Conservation (phyloP, 202 grass and related monocot species). For the Musa balbisiana region DNA sequence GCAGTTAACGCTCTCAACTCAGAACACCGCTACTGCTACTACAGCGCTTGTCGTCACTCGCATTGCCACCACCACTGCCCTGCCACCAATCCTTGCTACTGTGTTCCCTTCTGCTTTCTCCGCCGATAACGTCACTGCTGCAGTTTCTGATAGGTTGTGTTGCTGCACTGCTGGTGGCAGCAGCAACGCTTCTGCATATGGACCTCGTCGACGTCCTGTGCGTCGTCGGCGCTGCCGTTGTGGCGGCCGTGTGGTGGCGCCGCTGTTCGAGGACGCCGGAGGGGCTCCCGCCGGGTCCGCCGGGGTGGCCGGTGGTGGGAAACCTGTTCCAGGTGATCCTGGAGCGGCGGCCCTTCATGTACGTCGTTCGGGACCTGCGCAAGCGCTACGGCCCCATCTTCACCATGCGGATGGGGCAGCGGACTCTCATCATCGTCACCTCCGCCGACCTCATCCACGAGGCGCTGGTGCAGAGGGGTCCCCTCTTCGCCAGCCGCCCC, state of each 20-base stretch:
- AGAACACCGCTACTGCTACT: too few relatives aligned
- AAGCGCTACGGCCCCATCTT: constrained; percentile 75
- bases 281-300: constrained; percentile 49
- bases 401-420: constrained; percentile 86
- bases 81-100: too few relatives aligned
- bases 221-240: constrained; percentile 27
- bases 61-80: too few relatives aligned
- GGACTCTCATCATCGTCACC: constrained; percentile 56
- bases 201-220: constrained; percentile 51
- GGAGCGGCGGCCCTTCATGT: constrained; percentile 81
- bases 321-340: constrained; percentile 92
- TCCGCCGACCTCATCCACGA: constrained; percentile 77
- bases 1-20: too few relatives aligned
- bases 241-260: constrained; percentile 61
- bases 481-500: constrained; percentile 70
- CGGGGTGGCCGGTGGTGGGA: constrained; percentile 84
- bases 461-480: constrained; percentile 62
- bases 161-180: too few relatives aligned
- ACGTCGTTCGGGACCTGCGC: constrained; percentile 80
- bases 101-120: too few relatives aligned
- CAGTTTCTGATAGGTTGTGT: too few relatives aligned
- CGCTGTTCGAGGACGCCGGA: constrained; percentile 49
- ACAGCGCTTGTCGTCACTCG: too few relatives aligned
- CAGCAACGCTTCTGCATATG: constrained; percentile 9
- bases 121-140: too few relatives aligned